phyloP scores from a whole-genome alignment of 2,329 filamentous ascomycete genomes.

The Colletotrichum tabaci region DNA sequence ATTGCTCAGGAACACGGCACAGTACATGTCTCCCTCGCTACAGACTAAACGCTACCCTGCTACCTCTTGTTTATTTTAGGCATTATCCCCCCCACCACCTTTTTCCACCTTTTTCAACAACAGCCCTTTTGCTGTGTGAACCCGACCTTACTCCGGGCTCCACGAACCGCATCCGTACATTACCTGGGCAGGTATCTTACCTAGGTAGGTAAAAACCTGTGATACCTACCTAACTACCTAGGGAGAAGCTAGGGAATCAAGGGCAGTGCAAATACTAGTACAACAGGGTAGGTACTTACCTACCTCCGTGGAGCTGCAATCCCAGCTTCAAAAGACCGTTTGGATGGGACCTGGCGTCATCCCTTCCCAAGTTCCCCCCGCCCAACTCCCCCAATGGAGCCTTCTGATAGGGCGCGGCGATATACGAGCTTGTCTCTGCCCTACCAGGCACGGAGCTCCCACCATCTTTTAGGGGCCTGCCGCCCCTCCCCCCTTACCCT shows the following conservation, averaged over 20 bases:
- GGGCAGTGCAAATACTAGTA: not conserved
- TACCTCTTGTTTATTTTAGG: slow-evolving; percentile 15
- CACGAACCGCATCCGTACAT: not conserved
- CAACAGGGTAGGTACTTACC: not conserved
- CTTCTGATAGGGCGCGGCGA: slow-evolving; percentile 38
- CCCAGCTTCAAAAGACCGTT: slow-evolving; percentile 35
- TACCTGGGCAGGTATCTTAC: not conserved
- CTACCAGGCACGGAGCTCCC: slow-evolving; percentile 40
- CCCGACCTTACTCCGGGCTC: not conserved
- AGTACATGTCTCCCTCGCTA: too few species aligned
- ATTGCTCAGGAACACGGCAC: slow-evolving; percentile 21
- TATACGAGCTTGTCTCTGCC: slow-evolving; percentile 42
- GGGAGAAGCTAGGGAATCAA: slow-evolving; percentile 1
- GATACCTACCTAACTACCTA: too few species aligned
- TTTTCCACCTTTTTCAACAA: not conserved
- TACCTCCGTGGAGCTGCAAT: slow-evolving; percentile 26
- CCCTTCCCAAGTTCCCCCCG: not conserved
- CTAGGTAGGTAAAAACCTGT: too few species aligned
- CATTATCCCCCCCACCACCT: not conserved
- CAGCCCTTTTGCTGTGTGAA: not conserved
- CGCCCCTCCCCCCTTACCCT: slow-evolving; percentile 11
- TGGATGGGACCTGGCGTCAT: slow-evolving; percentile 40
- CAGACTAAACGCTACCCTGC: not conserved
- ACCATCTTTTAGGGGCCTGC: slow-evolving; percentile 18
- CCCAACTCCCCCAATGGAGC: slow-evolving; percentile 9